Percentiles rank a stretch among this genome's conserved stretches.
phyloP scores from a whole-genome alignment of 208 protist species.

The Crithidia expoeki region DNA sequence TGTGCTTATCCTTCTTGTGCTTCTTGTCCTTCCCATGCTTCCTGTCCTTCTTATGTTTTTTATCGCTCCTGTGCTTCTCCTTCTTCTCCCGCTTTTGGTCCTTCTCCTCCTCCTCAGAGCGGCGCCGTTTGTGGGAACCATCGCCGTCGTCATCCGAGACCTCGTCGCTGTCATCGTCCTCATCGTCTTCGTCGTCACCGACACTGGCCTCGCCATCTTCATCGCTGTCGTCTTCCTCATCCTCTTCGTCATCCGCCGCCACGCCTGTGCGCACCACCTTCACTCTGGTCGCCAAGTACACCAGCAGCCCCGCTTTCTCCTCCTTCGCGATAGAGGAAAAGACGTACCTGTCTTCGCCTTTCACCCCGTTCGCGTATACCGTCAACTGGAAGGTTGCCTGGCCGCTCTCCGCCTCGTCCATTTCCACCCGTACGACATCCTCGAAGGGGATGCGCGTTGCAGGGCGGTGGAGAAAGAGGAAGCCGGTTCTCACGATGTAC shows the following conservation, averaged over 20 bases:
- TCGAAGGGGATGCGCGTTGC: conserved; percentile 59
- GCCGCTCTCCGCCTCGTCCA: conserved; percentile 76
- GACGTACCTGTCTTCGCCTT: conserved; percentile 59
- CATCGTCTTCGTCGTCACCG: conserved; percentile 45
- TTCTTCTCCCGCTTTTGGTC: conserved; percentile 49
- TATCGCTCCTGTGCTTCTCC: conserved; percentile 38
- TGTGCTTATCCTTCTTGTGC: conserved; percentile 44
- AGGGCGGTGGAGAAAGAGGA: conserved; percentile 86
- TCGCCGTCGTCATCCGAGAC: conserved; percentile 36
- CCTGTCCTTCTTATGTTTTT: conserved; percentile 49
- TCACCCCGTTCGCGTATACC: conserved; percentile 44
- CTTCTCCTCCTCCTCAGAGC: conserved; percentile 32
- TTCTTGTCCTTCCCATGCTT: conserved; percentile 51
- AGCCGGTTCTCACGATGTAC: conserved; percentile 71
- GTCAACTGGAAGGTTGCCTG: conserved; percentile 76
- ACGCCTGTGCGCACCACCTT: conserved; percentile 52
- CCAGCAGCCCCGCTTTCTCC: conserved; percentile 68
- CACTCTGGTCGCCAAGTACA: conserved; percentile 62
- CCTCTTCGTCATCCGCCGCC: conserved; percentile 49
- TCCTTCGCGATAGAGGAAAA: conserved; percentile 72
- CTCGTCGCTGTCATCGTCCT: conserved; percentile 51
- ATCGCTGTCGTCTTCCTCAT: conserved; percentile 55
- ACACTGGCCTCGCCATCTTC: conserved; percentile 47
- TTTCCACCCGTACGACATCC: conserved; percentile 57
- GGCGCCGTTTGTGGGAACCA: conserved; percentile 44